A percentile compares a stretch with the other conserved stretches of the same genome.
Evolutionary conservation across 148 eudicot species (phyloP).

Genomic region (Beta vulgaris): DNA sequence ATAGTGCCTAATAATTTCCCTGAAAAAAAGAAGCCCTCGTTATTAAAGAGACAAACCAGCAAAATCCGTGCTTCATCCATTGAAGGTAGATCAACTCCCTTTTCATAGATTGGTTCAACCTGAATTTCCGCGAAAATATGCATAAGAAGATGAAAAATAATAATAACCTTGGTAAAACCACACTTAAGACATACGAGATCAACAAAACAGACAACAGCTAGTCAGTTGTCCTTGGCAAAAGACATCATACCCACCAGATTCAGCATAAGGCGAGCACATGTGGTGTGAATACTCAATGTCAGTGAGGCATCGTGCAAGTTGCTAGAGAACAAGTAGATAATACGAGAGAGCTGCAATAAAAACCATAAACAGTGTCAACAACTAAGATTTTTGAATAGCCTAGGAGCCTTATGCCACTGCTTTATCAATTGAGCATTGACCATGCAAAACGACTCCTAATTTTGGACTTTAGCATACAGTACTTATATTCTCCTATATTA

Average conservation of each 20-base stretch:
- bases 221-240: too few relatives aligned
- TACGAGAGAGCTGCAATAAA: constrained; percentile 77
- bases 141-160: not conserved
- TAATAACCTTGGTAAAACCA: not conserved
- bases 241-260: constrained; percentile 58
- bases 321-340: constrained; percentile 94
- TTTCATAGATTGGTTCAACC: constrained; percentile 99
- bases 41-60: constrained; percentile 43
- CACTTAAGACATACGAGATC: not conserved
- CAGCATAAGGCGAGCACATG: constrained; percentile 96
- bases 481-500: not conserved
- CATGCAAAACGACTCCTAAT: not conserved
- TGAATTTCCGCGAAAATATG: constrained; percentile 22
- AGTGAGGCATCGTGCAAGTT: constrained; percentile 98
- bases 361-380: not conserved
- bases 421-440: not conserved
- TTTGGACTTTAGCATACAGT: not conserved
- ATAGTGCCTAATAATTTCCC: not conserved
- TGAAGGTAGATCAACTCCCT: constrained; percentile 80
- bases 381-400: not conserved
- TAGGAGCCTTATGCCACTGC: not conserved
- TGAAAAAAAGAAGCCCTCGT: too few relatives aligned
- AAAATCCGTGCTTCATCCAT: constrained; percentile 94
- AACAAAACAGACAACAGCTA: constrained; percentile 16
- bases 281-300: constrained; percentile 91